Evolutionary conservation across 2,329 filamentous ascomycete species (phyloP).

Genomic region (Fusarium sp.): DNA sequence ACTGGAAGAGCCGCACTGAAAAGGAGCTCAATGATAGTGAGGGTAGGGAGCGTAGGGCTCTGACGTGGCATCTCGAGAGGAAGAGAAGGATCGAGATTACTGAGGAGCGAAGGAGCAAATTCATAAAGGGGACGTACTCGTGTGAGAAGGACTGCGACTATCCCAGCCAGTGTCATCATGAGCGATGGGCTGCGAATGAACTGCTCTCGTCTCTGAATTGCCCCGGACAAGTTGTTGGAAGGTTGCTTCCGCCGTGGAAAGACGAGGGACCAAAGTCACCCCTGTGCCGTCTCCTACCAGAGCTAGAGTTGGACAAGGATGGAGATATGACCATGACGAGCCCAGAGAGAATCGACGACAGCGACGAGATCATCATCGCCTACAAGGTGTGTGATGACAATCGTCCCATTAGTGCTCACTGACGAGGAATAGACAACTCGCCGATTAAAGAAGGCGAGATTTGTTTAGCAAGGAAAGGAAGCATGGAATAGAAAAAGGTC

Average conservation of each 20-base stretch:
- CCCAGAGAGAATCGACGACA: not conserved
- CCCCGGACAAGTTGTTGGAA: not conserved
- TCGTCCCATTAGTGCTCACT: not conserved
- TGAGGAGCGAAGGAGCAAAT: not conserved
- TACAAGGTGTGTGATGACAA: not conserved
- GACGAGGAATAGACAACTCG: not conserved
- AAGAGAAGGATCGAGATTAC: not conserved
- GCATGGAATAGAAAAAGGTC: not conserved
- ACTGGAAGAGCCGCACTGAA: constrained; percentile 9
- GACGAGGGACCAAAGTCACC: not conserved
- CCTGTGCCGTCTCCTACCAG: constrained; percentile 20
- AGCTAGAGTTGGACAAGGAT: not conserved
- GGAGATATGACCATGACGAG: not conserved
- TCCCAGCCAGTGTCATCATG: constrained; percentile 33
- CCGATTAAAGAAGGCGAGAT: not conserved
- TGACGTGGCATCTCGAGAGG: not conserved
- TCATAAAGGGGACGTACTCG: constrained; percentile 15
- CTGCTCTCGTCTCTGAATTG: not conserved
- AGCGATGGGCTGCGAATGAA: constrained; percentile 2
- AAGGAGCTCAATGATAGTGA: not conserved
- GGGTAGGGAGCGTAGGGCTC: not conserved
- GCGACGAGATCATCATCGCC: constrained; percentile 10
- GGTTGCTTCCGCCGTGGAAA: not conserved
- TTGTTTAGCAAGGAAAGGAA: not conserved
- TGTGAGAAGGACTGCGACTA: constrained; percentile 40